Conservation (phyloP, 2,329 filamentous ascomycete species). For the Aspergillus thermomutatus region DNA sequence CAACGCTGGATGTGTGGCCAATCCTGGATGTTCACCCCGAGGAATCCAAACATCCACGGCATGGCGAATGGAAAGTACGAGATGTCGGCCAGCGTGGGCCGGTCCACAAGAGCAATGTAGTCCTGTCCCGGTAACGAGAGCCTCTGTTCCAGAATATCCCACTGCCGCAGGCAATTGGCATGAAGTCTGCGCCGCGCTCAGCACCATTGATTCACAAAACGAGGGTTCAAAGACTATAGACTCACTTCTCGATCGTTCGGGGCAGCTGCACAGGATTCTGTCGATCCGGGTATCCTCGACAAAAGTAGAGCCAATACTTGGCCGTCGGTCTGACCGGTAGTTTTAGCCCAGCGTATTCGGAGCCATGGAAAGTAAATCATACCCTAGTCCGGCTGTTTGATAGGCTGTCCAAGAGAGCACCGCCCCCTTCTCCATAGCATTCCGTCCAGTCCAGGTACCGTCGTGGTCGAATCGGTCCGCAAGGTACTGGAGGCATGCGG, state of each 20-base stretch:
- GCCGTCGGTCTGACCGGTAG: neutral
- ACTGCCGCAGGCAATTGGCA: neutral
- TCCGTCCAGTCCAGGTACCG: slow-evolving; percentile 1
- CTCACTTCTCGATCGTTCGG: slow-evolving; percentile 6
- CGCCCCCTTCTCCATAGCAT: neutral
- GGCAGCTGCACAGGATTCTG: slow-evolving; percentile 3
- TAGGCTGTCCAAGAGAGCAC: slow-evolving; percentile 2
- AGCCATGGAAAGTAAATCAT: neutral
- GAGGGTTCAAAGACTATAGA: neutral
- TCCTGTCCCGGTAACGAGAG: neutral
- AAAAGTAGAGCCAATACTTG: slow-evolving; percentile 9
- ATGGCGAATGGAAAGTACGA: slow-evolving; percentile 7
- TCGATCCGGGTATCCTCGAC: slow-evolving; percentile 5
- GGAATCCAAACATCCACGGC: slow-evolving; percentile 5
- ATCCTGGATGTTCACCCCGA: slow-evolving; percentile 3
- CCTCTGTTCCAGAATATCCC: slow-evolving; percentile 3
- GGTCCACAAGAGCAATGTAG: slow-evolving; percentile 4
- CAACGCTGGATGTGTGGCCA: slow-evolving; percentile 2
- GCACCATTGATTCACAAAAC: too few species aligned
- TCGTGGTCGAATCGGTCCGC: slow-evolving; percentile 4
- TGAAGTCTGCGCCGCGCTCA: neutral
- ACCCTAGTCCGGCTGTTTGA: slow-evolving; percentile 2
- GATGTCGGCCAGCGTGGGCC: slow-evolving; percentile 3
- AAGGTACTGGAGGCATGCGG: slow-evolving; percentile 5
- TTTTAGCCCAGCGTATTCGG: too few species aligned